Base-by-base conservation (phyloP, 371 early-diverging fungal species). In the Saksenaea vasiformis region DNA sequence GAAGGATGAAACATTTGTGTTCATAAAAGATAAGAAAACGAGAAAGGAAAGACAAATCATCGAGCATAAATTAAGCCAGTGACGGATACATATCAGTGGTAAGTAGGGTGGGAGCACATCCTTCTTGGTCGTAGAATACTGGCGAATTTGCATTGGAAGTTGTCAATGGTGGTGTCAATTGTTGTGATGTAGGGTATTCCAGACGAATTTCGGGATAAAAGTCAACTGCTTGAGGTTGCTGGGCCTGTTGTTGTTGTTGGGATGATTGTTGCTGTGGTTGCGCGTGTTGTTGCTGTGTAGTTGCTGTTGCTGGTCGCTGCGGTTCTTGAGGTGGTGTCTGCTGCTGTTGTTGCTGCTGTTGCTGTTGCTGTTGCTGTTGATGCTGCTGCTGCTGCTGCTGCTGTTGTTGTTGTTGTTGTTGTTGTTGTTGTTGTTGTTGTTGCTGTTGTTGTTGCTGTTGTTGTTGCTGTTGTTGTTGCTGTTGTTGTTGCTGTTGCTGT, bases 81-180 rank as follows among this genome's bases (percentile, higher is more conserved):
- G 51, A 47, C 51, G 51, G 22, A 22, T 47, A 47, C 51, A 47
- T 47, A 22, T 47, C 51, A 9, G n/a, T 22, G 51, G 51, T 47
- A 22, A 47, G 51, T 22, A 47, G 22, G 51, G n/a, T 47, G 8
- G 51, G n/a, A 22, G 51, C 51, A 47, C 51, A 47, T n/a, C 51
- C 51, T 47, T 47, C 51, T 22, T 47, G 51, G 22, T 47, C 51
- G 51, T 47, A 47, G 24, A 47, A 47, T 5, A 47, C 22, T 9
- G 51, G 51, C 22, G 51, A 47, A 24, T 47, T 47, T 10, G 51
- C 51, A 22, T 47, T 47, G 27, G 76, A 72, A 24, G 72, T 67
- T 37, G 68, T 69, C 15, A 76, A 57, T 5, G 72, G 70, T 4
- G 76, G 76, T 26, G 73, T 73, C 13, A 67, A 39, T 26, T 67